Evolutionary conservation across 139 green algal genomes (phyloP).

Genomic region (Dunaliella primolecta): DNA sequence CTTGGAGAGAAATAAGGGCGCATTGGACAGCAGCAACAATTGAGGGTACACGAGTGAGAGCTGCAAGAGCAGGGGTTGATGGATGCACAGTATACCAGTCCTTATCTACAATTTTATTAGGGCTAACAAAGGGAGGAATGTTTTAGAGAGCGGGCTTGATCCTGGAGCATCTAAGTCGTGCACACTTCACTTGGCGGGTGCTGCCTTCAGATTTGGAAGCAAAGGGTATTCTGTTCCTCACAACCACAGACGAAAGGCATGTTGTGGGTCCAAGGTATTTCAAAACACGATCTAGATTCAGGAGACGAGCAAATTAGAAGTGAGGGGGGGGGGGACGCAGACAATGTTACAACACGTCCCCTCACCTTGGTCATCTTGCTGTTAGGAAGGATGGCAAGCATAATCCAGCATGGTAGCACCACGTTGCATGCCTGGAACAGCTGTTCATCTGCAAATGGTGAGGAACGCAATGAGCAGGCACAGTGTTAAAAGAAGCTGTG

Average conservation of each 20-base stretch:
- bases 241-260: not conserved
- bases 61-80: not conserved
- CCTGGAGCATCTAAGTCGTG: too few relatives aligned
- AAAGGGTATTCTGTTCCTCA: too few relatives aligned
- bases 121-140: too few relatives aligned
- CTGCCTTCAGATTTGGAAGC: too few relatives aligned
- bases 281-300: not conserved
- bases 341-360: too few relatives aligned
- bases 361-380: not conserved
- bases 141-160: too few relatives aligned
- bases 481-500: too few relatives aligned
- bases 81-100: not conserved
- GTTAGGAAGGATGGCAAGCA: not conserved
- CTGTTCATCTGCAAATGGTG: not conserved
- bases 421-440: not conserved
- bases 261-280: not conserved
- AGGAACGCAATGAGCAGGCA: too few relatives aligned
- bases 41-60: not conserved
- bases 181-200: too few relatives aligned
- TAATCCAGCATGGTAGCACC: not conserved
- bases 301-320: not conserved
- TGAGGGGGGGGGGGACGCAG: not conserved
- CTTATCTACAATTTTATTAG: too few relatives aligned
- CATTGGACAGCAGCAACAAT: not conserved
- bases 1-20: not conserved